Conservation (phyloP, 2,329 filamentous ascomycete species). For the Trichoderma atrobrunneum region DNA sequence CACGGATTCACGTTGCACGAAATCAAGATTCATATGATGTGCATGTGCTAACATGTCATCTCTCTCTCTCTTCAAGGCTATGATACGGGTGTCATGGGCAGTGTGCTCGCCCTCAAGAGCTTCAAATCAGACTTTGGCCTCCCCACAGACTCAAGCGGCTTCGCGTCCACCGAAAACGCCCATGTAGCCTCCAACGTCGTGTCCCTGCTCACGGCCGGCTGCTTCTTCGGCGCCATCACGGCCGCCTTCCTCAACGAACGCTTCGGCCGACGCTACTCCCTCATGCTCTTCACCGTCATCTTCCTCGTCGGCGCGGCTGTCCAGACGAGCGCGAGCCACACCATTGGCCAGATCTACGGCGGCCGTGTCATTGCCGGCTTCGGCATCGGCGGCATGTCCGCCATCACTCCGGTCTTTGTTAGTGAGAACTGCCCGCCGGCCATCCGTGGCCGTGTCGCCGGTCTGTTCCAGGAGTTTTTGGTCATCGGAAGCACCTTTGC, state of each 20-base stretch:
- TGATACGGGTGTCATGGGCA: constrained; percentile 21
- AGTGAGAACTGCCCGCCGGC: constrained; percentile 22
- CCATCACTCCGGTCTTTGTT: constrained; percentile 27
- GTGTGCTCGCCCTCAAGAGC: constrained; percentile 21
- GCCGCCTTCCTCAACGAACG: constrained; percentile 24
- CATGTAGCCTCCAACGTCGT: constrained; percentile 23
- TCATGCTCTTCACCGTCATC: constrained; percentile 23
- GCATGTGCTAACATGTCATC: background rate
- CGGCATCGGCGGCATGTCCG: constrained; percentile 27
- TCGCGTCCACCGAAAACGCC: constrained; percentile 20
- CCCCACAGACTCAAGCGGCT: constrained; percentile 20
- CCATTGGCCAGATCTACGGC: constrained; percentile 25
- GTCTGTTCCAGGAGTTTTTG: constrained; percentile 26
- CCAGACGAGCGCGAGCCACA: constrained; percentile 23
- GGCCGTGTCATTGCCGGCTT: constrained; percentile 26
- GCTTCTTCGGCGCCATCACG: constrained; percentile 25
- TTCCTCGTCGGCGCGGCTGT: constrained; percentile 24
- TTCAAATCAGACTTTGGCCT: constrained; percentile 23
- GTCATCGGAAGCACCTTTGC: constrained; percentile 25
- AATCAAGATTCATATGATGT: background rate
- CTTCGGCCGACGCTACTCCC: constrained; percentile 23
- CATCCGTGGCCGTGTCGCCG: constrained; percentile 25
- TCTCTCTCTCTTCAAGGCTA: background rate
- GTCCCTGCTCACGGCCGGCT: constrained; percentile 24
- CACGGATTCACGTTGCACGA: background rate